Conservation (phyloP, 108 stramenopile species). For the Licmophora abbreviata region DNA sequence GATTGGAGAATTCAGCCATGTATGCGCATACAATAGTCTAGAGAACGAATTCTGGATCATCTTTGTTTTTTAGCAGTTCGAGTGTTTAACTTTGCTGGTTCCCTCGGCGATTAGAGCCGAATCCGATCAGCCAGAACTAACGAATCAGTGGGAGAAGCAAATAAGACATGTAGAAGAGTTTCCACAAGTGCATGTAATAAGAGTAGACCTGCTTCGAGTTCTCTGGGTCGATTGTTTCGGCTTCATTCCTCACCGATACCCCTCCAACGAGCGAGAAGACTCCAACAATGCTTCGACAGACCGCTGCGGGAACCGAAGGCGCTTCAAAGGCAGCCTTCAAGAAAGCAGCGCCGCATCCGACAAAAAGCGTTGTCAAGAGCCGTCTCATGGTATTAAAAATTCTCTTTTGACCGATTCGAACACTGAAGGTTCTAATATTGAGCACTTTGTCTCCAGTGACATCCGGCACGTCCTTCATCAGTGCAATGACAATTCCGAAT, state of each 20-base stretch:
- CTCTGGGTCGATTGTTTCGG: constrained; percentile 54
- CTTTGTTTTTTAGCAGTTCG: too few relatives aligned
- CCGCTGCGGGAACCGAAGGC: constrained; percentile 13
- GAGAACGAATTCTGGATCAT: too few relatives aligned
- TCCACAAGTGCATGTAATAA: constrained; percentile 89
- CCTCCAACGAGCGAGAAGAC: constrained; percentile 43
- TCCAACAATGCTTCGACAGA: constrained; percentile 50
- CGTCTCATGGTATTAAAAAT: constrained; percentile 41
- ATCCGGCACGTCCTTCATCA: constrained; percentile 91
- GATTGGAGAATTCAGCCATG: too few relatives aligned
- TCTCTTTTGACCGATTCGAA: constrained; percentile 59
- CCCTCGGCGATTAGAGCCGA: too few relatives aligned
- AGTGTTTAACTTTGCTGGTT: too few relatives aligned
- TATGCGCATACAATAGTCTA: too few relatives aligned
- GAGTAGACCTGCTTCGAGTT: constrained; percentile 62
- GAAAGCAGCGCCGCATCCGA: constrained; percentile 22
- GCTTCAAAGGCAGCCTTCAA: constrained; percentile 26
- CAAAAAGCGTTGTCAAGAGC: constrained; percentile 37
- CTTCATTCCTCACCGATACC: constrained; percentile 52
- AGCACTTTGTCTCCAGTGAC: constrained; percentile 60
- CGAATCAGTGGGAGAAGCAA: constrained; percentile 73
- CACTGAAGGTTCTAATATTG: constrained; percentile 74
- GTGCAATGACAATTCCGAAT: constrained; percentile 81
- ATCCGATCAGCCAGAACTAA: too few relatives aligned
- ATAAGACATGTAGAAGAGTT: constrained; percentile 79